Percentiles rank a stretch among this genome's conserved stretches.
Evolutionary conservation across 2,329 filamentous ascomycete genomes (phyloP).

Genomic region (Neophaeococcomyces mojaviensis): DNA sequence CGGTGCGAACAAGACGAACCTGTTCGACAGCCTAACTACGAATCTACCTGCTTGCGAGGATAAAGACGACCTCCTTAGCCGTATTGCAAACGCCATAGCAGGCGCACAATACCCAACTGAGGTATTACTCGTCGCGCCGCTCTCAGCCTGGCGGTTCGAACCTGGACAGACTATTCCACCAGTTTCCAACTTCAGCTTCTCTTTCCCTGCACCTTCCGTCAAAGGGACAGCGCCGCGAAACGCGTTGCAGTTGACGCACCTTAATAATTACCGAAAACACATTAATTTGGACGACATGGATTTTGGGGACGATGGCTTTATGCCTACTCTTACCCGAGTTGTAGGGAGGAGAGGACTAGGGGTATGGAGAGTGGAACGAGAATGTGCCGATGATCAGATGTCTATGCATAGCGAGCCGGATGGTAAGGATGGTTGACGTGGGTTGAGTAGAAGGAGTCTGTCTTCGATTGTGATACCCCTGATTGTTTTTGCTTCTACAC

Average conservation of each 20-base stretch:
- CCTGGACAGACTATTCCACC: conserved; percentile 2
- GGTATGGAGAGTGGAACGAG: conserved; percentile 39
- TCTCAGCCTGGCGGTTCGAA: conserved; percentile 29
- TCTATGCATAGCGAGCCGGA: no score
- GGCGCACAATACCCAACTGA: conserved; percentile 23
- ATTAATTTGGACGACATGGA: conserved; percentile 47
- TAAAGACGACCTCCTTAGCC: conserved; percentile 12
- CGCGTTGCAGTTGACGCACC: conserved; percentile 18
- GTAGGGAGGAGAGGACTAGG: conserved; percentile 41
- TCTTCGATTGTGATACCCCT: no score
- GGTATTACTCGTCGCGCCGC: conserved; percentile 39
- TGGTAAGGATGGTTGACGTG: no score
- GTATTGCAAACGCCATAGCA: conserved; percentile 9
- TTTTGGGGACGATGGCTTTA: conserved; percentile 41
- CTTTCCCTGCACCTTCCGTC: conserved; percentile 13
- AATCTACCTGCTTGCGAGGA: conserved; percentile 23
- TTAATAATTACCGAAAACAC: conserved; percentile 40
- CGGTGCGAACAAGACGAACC: conserved; percentile 34
- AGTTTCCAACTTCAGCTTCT: conserved; percentile 19
- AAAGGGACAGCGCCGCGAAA: conserved; percentile 4
- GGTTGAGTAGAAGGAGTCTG: no score
- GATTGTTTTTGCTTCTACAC: no score
- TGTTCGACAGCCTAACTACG: conserved; percentile 34
- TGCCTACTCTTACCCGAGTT: conserved; percentile 38
- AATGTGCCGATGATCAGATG: conserved; percentile 18